These are phyloP conservation scores for Mallotus japonicus DNA, from an alignment of 441 rosid genomes.

Conservation along the genomic window DNA sequence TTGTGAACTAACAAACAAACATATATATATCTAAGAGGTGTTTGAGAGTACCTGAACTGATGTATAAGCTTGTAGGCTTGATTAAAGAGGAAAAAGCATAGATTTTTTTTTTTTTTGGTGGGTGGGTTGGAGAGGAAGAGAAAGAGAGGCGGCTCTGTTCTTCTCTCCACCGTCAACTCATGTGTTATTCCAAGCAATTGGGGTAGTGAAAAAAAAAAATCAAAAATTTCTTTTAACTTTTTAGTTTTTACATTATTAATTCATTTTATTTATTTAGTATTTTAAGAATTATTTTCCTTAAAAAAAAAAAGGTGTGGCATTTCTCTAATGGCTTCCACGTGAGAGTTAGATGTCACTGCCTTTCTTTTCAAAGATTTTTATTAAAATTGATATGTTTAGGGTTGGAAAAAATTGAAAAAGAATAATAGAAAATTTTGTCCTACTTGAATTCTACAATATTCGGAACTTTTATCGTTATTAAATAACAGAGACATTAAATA, in stretches of 20 bases:
- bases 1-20: not conserved
- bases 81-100: not conserved
- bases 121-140: not conserved
- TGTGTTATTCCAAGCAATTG: conserved; percentile 37
- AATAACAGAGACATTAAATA: no score
- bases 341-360: not conserved
- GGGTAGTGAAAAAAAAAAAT: conserved; percentile 25
- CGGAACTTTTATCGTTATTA: no score
- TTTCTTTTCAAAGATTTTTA: no score
- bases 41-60: conserved; percentile 28
- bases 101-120: no score
- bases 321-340: not conserved
- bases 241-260: not conserved
- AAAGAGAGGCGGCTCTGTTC: conserved; percentile 27
- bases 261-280: not conserved
- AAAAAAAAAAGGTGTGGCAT: not conserved
- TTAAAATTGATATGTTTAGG: no score
- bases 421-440: no score
- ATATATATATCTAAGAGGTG: not conserved
- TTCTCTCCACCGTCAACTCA: conserved; percentile 31
- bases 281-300: not conserved
- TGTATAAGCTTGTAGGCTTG: not conserved
- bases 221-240: no score
- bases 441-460: no score
- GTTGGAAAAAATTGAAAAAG: no score